Evolutionary conservation across 495 filamentous ascomycete genomes (phyloP).

Genomic region (Penicillium taxi): DNA sequence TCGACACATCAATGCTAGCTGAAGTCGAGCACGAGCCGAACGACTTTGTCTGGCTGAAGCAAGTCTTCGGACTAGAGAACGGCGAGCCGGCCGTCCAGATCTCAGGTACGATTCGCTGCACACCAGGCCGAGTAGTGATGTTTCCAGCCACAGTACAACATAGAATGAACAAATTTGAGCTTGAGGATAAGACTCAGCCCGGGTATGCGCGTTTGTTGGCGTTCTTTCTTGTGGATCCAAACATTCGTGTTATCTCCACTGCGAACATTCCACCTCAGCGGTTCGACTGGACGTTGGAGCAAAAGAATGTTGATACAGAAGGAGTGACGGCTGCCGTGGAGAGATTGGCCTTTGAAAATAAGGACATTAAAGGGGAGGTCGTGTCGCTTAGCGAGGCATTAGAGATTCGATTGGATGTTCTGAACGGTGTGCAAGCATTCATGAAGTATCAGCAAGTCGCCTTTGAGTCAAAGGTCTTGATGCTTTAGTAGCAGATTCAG

Average conservation of each 20-base stretch:
- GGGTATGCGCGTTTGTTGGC: slow-evolving; percentile 41
- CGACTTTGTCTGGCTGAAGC: slow-evolving; percentile 22
- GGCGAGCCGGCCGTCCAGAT: slow-evolving; percentile 26
- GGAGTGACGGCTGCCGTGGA: slow-evolving; percentile 11
- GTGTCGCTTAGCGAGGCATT: slow-evolving; percentile 29
- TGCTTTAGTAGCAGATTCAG: slow-evolving; percentile 6
- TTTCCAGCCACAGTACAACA: slow-evolving; percentile 43
- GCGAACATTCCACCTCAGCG: slow-evolving; percentile 50
- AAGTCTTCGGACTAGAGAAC: slow-evolving; percentile 29
- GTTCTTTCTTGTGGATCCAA: slow-evolving; percentile 50
- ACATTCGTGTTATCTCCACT: slow-evolving; percentile 45
- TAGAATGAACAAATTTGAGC: slow-evolving; percentile 32
- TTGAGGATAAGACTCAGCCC: slow-evolving; percentile 41
- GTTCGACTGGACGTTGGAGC: slow-evolving; percentile 28
- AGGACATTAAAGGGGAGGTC: slow-evolving; percentile 22
- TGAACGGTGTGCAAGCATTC: slow-evolving; percentile 25
- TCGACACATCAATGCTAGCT: slow-evolving; percentile 17
- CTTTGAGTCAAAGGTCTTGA: slow-evolving; percentile 25
- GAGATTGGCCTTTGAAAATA: slow-evolving; percentile 25
- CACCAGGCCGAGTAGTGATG: slow-evolving; percentile 18
- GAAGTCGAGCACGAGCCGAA: slow-evolving; percentile 25
- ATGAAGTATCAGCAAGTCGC: slow-evolving; percentile 28
- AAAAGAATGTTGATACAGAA: slow-evolving; percentile 2
- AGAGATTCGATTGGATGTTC: slow-evolving; percentile 15
- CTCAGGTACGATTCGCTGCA: slow-evolving; percentile 18